A percentile compares a stretch with the other conserved stretches of the same genome.
phyloP scores from a whole-genome alignment of 768 basidiomycete species.

The Pilatotrama ljubarskyi region DNA sequence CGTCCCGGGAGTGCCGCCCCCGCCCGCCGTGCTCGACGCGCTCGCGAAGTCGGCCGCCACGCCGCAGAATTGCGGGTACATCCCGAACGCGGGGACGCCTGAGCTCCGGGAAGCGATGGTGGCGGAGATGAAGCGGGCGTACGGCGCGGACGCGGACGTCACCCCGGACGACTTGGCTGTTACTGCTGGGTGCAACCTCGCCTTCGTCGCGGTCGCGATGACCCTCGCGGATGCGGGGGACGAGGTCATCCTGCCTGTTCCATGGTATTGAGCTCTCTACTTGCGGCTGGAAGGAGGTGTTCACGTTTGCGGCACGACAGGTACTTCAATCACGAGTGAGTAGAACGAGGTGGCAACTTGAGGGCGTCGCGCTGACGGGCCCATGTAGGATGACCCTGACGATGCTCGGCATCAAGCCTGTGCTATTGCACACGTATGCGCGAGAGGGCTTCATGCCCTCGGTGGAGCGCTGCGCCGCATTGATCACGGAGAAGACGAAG shows the following conservation, averaged over 20 bases:
- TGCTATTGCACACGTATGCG: conserved; percentile 53
- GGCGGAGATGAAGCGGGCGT: conserved; percentile 60
- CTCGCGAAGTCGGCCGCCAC: conserved; percentile 47
- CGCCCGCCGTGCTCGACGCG: conserved; percentile 42
- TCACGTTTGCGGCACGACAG: conserved; percentile 29
- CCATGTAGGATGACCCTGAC: conserved; percentile 61
- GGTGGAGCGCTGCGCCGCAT: conserved; percentile 42
- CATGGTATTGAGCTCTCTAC: conserved; percentile 47
- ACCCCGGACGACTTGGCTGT: conserved; percentile 59
- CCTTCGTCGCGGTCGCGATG: conserved; percentile 64
- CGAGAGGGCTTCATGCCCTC: conserved; percentile 64
- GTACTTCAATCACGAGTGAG: conserved; percentile 70
- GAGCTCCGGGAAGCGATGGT: conserved; percentile 51
- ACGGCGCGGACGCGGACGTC: conserved; percentile 52
- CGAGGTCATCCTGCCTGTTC: conserved; percentile 70
- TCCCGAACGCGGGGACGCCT: conserved; percentile 58
- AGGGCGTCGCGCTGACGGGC: neutral
- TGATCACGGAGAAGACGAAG: conserved; percentile 59
- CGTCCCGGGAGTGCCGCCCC: conserved; percentile 67
- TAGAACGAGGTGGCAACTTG: neutral
- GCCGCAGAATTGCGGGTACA: conserved; percentile 53
- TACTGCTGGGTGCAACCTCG: conserved; percentile 74
- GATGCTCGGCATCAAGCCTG: conserved; percentile 58
- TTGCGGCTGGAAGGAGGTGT: neutral
- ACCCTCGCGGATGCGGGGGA: conserved; percentile 67